phyloP scores from a whole-genome alignment of 371 early-diverging fungal genomes.

The Lichtheimia ramosa region DNA sequence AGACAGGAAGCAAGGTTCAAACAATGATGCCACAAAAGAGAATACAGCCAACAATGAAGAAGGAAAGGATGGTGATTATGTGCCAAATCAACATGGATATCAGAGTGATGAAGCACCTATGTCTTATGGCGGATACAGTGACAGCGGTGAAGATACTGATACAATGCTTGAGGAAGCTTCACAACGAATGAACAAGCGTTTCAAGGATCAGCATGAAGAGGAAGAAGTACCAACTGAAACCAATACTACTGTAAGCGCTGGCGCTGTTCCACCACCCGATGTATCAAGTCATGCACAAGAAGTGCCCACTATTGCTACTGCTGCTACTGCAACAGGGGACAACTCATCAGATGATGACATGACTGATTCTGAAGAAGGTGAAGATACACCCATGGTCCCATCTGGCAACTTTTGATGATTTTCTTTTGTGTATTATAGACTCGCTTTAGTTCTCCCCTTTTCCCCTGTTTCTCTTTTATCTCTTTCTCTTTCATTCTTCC shows the following conservation, averaged over 20 bases:
- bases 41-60: too few relatives aligned
- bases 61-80: too few relatives aligned
- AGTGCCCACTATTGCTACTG: too few relatives aligned
- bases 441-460: not conserved
- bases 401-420: not conserved
- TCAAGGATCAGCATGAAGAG: conserved; percentile 1
- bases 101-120: conserved; percentile 4
- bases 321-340: not conserved
- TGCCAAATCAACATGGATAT: not conserved
- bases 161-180: conserved; percentile 40
- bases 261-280: too few relatives aligned
- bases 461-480: not conserved
- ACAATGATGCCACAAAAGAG: not conserved
- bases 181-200: conserved; percentile 19
- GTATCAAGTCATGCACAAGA: too few relatives aligned
- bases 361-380: conserved; percentile 4
- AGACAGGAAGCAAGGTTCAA: not conserved
- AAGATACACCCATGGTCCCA: not conserved
- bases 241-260: not conserved
- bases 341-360: not conserved
- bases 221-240: not conserved
- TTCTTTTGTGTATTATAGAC: conserved; percentile 1
- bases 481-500: not conserved
- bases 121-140: conserved; percentile 12
- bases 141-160: conserved; percentile 53